Conservation (phyloP, 2,329 filamentous ascomycete genomes). For the Huntiella bhutanensis region DNA sequence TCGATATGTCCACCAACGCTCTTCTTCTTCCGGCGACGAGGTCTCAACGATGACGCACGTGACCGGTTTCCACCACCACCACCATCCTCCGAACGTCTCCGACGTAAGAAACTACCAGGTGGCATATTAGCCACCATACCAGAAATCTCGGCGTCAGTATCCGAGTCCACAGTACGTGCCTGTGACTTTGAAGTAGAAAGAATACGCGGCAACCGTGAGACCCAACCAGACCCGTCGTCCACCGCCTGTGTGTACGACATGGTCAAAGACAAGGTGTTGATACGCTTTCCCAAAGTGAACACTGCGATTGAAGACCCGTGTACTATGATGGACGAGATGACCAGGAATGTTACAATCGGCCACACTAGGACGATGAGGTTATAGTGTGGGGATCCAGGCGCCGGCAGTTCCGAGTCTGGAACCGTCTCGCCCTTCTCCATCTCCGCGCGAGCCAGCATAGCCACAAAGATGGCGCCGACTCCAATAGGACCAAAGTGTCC, state of each 20-base stretch:
- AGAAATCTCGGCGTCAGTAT: slow-evolving; percentile 25
- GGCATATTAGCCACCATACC: slow-evolving; percentile 37
- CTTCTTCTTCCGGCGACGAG: slow-evolving; percentile 45
- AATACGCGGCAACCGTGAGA: slow-evolving; percentile 70
- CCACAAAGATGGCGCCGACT: slow-evolving; percentile 88
- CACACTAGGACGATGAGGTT: slow-evolving; percentile 72
- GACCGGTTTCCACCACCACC: slow-evolving; percentile 11
- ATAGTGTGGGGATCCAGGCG: slow-evolving; percentile 35
- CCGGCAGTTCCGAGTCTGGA: slow-evolving; percentile 45
- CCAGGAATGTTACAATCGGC: slow-evolving; percentile 88
- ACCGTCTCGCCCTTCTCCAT: slow-evolving; percentile 60
- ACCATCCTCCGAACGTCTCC: slow-evolving; percentile 22
- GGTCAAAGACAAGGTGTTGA: slow-evolving; percentile 87
- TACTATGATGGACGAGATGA: slow-evolving; percentile 83
- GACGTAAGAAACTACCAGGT: slow-evolving; percentile 59
- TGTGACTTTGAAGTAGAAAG: slow-evolving; percentile 55
- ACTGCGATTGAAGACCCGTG: slow-evolving; percentile 97
- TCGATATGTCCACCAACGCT: slow-evolving; percentile 68
- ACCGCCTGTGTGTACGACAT: slow-evolving; percentile 88
- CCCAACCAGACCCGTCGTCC: slow-evolving; percentile 82
- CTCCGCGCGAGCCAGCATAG: slow-evolving; percentile 83
- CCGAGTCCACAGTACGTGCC: slow-evolving; percentile 71
- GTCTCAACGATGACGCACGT: slow-evolving; percentile 21
- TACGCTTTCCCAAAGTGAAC: slow-evolving; percentile 91
- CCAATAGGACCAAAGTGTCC: slow-evolving; percentile 96